Base-by-base conservation (phyloP, 1,284 basidiomycete genomes). In the Irpex sp. region DNA sequence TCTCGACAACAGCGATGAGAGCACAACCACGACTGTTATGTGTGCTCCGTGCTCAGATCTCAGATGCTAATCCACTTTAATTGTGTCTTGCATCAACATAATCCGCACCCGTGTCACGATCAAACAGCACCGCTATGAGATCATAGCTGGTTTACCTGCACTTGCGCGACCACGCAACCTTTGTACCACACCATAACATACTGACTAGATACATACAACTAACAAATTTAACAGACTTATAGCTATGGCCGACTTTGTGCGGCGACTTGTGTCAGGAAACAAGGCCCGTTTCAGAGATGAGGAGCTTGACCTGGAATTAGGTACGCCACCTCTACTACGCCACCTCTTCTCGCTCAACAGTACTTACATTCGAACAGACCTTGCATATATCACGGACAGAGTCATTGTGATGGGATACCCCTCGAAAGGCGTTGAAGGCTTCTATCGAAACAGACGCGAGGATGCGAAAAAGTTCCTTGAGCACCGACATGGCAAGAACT, bases 361-460 rank as follows among this genome's bases (percentile, higher is more conserved):
- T 17, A 11, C 53, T 55, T 15, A 55, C 26, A 17, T 8, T 9
- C 33, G 26, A 11, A 35, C 64, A 85, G 93, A 96, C 73, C 79
- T 95, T 6, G 88, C 89, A 54, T 94, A 95, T 76, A 83, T 95
- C n/a, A 93, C 90, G 0, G 86, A 90, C 69, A 79, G 85, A 39
- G 80, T 97, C 66, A 89, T 95, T 65, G 90, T 95, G 67, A 94
- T 90, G 90, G 90, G 94, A n/a, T 95, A 91, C 72, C 94, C 94
- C 0, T 92, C 94, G 0, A 78, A 81, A 0, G 94, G 94, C 1
- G 71, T 95, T 1, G 92, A 93, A 68, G 84, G 89, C 0, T 74
- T 93, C 46, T 97, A 96, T 70, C 84, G 94, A 57, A 97, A 97
- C 72, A 82, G 82, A 43, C 81, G 91, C 56, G 85, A 89, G 33